A percentile compares a stretch with the other conserved stretches of the same genome.
phyloP scores from a whole-genome alignment of 2,329 filamentous ascomycete genomes.

The Phoma sp. region DNA sequence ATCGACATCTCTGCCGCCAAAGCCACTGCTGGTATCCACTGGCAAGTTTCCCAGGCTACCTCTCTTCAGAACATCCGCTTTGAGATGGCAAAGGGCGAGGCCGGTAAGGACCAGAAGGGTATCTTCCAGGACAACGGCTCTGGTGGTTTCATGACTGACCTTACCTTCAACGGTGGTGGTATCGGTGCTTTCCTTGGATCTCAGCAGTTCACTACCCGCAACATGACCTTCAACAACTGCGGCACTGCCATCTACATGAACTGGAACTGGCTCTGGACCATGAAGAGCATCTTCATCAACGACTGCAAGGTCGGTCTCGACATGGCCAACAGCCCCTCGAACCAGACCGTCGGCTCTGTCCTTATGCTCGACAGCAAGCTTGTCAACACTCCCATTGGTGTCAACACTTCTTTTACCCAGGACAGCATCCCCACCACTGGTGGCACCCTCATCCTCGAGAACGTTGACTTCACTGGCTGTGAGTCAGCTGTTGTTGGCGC shows the following conservation, averaged over 20 bases:
- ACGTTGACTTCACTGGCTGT: conserved; percentile 81
- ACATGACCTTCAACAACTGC: conserved; percentile 59
- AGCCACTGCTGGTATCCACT: conserved; percentile 64
- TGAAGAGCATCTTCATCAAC: conserved; percentile 56
- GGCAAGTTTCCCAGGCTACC: conserved; percentile 72
- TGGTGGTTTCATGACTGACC: conserved; percentile 66
- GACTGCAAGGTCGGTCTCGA: conserved; percentile 57
- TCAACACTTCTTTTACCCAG: conserved; percentile 79
- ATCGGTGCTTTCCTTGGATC: conserved; percentile 68
- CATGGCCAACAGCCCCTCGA: conserved; percentile 62
- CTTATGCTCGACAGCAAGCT: conserved; percentile 83
- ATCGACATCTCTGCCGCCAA: conserved; percentile 56
- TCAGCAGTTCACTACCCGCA: conserved; percentile 67
- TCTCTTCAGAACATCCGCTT: conserved; percentile 69
- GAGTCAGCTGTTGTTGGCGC: conserved; percentile 69
- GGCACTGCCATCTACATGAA: conserved; percentile 61
- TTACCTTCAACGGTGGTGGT: conserved; percentile 67
- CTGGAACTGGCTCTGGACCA: conserved; percentile 63
- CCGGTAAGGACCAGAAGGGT: conserved; percentile 62
- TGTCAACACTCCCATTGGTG: conserved; percentile 75
- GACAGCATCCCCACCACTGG: conserved; percentile 72
- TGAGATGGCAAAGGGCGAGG: conserved; percentile 57
- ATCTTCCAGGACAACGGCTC: conserved; percentile 68
- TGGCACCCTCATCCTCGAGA: conserved; percentile 84
- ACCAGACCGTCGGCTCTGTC: conserved; percentile 85